Percentiles rank a stretch among this genome's conserved stretches.
Evolutionary conservation across 345 rosid species (phyloP).

Genomic region (Aquilaria yunnanensis): DNA sequence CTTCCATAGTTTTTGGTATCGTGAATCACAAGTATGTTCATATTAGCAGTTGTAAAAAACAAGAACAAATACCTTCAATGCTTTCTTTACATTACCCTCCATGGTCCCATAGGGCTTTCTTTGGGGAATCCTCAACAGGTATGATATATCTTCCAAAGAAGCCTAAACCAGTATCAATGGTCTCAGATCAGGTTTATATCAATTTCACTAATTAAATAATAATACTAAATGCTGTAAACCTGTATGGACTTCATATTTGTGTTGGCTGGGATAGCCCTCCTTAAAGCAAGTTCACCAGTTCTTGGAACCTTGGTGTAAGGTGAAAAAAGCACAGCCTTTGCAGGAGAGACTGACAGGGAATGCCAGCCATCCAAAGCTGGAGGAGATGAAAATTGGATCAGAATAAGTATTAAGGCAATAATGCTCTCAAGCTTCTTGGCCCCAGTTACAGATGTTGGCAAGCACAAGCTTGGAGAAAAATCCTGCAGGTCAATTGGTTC

Average conservation of each 20-base stretch:
- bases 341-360: constrained; percentile 38
- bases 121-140: constrained; percentile 88
- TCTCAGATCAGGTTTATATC: constrained; percentile 14
- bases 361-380: constrained; percentile 50
- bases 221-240: constrained; percentile 28
- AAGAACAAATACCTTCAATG: constrained; percentile 49
- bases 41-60: background rate
- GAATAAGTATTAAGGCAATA: constrained; percentile 37
- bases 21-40: no score
- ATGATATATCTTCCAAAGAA: constrained; percentile 85
- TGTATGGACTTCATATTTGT: constrained; percentile 80
- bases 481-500: constrained; percentile 22
- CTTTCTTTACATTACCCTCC: constrained; percentile 95
- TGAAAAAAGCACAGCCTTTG: constrained; percentile 76
- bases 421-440: constrained; percentile 41
- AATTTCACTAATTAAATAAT: constrained; percentile 1
- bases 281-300: constrained; percentile 91
- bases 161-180: constrained; percentile 35
- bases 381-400: constrained; percentile 63
- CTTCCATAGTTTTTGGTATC: no score
- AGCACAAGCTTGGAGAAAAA: constrained; percentile 19
- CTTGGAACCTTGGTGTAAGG: constrained; percentile 91
- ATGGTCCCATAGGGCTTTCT: constrained; percentile 95
- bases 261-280: constrained; percentile 89
- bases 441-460: constrained; percentile 25